phyloP scores from a whole-genome alignment of 768 basidiomycete species.

The Sporobolomyces phaffii region DNA sequence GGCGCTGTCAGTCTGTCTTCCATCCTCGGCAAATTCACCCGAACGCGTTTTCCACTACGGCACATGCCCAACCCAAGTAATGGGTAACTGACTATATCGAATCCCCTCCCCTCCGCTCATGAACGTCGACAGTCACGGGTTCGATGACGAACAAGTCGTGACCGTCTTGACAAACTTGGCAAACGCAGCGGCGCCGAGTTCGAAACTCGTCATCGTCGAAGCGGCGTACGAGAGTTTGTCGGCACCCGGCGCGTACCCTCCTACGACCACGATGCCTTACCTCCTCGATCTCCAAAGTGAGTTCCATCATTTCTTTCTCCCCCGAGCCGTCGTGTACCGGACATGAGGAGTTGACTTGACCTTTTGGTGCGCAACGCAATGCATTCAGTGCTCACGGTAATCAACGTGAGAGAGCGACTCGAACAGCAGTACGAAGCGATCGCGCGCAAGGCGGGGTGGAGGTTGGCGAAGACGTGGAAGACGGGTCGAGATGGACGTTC shows the following conservation, averaged over 20 bases:
- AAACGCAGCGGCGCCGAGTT: slow-evolving; percentile 50
- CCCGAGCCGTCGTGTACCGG: no score
- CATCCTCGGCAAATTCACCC: no score
- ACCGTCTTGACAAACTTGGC: slow-evolving; percentile 53
- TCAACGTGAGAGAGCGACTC: slow-evolving; percentile 10
- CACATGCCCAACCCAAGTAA: no score
- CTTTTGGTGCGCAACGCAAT: no score
- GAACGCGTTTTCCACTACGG: no score
- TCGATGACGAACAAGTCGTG: slow-evolving; percentile 59
- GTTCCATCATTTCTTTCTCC: neutral
- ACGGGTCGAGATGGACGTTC: neutral
- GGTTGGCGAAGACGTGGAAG: slow-evolving; percentile 9
- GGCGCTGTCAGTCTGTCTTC: slow-evolving; percentile 48
- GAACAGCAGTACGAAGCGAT: neutral
- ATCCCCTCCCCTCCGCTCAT: no score
- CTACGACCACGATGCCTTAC: neutral
- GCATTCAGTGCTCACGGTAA: neutral
- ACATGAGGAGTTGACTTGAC: no score
- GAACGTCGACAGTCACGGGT: slow-evolving; percentile 65
- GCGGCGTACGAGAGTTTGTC: slow-evolving; percentile 51
- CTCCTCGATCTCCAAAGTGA: slow-evolving; percentile 6
- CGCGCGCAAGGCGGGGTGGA: slow-evolving; percentile 2
- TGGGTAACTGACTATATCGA: no score
- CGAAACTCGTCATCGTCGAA: slow-evolving; percentile 65
- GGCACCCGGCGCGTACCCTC: neutral